Evolutionary conservation across 2,329 filamentous ascomycete species (phyloP).

Genomic region (Aspergillus calidoustus): DNA sequence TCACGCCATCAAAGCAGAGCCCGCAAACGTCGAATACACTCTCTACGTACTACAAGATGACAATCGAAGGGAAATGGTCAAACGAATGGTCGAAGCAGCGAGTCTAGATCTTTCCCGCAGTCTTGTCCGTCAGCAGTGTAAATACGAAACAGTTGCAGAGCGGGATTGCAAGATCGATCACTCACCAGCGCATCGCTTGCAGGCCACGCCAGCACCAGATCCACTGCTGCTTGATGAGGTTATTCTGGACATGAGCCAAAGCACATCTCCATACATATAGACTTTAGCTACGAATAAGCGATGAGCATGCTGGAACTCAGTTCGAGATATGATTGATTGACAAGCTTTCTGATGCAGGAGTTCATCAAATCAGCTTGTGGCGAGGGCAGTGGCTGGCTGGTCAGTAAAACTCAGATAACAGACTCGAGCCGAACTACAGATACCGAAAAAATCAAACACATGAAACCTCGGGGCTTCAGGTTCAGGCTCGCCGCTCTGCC

Average conservation of each 20-base stretch:
- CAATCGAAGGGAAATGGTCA: neutral
- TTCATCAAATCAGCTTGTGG: neutral
- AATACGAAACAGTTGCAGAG: neutral
- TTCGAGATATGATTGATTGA: neutral
- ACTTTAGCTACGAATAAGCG: neutral
- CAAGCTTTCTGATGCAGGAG: neutral
- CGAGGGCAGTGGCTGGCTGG: neutral
- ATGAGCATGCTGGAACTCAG: neutral
- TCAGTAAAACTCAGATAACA: neutral
- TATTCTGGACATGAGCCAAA: neutral
- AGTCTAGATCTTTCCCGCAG: neutral
- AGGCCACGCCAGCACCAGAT: neutral
- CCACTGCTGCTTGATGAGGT: neutral
- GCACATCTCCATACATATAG: neutral
- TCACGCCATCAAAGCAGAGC: constrained; percentile 8
- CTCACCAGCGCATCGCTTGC: neutral
- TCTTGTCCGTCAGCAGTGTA: neutral
- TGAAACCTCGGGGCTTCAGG: constrained; percentile 9
- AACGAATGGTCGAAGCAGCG: neutral
- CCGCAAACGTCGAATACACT: neutral
- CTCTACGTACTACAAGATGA: neutral
- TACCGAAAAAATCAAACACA: neutral
- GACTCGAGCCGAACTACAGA: neutral
- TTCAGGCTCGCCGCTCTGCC: neutral
- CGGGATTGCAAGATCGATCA: neutral